These are phyloP conservation scores for Athelia psychrophila DNA, from an alignment of 1,284 basidiomycete species.

Conservation along the genomic window DNA sequence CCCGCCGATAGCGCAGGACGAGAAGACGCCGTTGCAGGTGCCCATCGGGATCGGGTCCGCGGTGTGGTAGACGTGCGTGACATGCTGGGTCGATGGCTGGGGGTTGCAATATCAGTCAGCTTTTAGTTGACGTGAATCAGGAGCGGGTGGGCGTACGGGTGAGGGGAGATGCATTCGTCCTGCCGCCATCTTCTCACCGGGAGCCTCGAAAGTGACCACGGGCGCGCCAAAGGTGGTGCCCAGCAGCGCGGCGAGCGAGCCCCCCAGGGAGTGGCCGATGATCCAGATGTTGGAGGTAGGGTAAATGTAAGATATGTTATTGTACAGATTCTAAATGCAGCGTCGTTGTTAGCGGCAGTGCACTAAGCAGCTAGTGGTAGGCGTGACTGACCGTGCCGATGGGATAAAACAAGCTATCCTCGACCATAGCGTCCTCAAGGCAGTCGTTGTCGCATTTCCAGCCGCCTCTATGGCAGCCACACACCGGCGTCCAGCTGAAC, in stretches of 20 bases:
- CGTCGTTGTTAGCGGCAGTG: not conserved
- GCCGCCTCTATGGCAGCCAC: constrained; percentile 83
- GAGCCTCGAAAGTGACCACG: constrained; percentile 87
- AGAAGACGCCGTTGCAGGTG: constrained; percentile 74
- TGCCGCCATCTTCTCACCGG: constrained; percentile 88
- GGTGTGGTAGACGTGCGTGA: constrained; percentile 84
- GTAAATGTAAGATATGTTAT: constrained; percentile 93
- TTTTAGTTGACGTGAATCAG: constrained; percentile 1
- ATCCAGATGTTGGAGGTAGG: constrained; percentile 94
- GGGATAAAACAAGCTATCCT: constrained; percentile 89
- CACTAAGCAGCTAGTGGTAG: not conserved
- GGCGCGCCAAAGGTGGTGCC: constrained; percentile 93
- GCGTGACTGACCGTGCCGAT: constrained; percentile 66
- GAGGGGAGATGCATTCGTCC: constrained; percentile 85
- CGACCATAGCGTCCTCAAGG: constrained; percentile 74
- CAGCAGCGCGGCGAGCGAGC: constrained; percentile 45
- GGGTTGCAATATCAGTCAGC: constrained; percentile 3
- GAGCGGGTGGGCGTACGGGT: constrained; percentile 44
- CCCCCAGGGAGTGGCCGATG: constrained; percentile 74
- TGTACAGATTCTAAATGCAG: constrained; percentile 75
- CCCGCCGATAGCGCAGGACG: constrained; percentile 69
- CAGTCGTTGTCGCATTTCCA: constrained; percentile 87
- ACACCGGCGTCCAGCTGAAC: constrained; percentile 95
- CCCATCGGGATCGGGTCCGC: constrained; percentile 88
- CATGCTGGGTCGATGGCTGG: constrained; percentile 69